Conservation (phyloP, 2,329 filamentous ascomycete species). For the Decorospora gaudefroyi region DNA sequence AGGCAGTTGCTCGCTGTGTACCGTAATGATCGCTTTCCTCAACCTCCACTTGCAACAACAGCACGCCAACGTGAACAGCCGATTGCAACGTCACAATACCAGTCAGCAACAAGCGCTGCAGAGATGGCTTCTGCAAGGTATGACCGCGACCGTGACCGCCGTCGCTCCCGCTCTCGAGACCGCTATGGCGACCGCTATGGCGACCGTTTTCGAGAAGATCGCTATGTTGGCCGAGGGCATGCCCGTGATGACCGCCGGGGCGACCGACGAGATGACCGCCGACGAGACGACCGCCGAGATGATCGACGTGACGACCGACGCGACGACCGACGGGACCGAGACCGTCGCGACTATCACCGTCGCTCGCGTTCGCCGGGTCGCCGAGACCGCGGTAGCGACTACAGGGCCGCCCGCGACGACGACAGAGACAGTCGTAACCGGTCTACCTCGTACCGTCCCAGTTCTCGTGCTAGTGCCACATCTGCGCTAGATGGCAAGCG, state of each 20-base stretch:
- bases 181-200: slow-evolving; percentile 56
- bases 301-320: slow-evolving; percentile 8
- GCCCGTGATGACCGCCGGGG: slow-evolving; percentile 57
- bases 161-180: slow-evolving; percentile 20
- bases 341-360: slow-evolving; percentile 9
- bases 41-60: slow-evolving; percentile 5
- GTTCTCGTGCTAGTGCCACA: slow-evolving; percentile 68
- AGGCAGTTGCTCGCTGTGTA: too few species aligned
- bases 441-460: slow-evolving; percentile 65
- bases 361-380: slow-evolving; percentile 33
- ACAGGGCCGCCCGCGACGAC: slow-evolving; percentile 64
- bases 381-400: slow-evolving; percentile 59
- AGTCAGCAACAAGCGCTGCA: slow-evolving; percentile 31
- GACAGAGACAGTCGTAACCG: slow-evolving; percentile 70
- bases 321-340: slow-evolving; percentile 52
- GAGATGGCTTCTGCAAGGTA: slow-evolving; percentile 64
- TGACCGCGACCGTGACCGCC: slow-evolving; percentile 45
- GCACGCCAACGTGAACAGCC: too few species aligned
- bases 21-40: too few species aligned
- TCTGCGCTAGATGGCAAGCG: slow-evolving; percentile 31
- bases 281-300: slow-evolving; percentile 61
- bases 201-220: slow-evolving; percentile 43
- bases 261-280: too few species aligned
- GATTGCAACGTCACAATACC: too few species aligned
- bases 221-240: slow-evolving; percentile 49